Evolutionary conservation across 805 yeast species (phyloP).

Genomic region (Yarrowia yakushimensis): DNA sequence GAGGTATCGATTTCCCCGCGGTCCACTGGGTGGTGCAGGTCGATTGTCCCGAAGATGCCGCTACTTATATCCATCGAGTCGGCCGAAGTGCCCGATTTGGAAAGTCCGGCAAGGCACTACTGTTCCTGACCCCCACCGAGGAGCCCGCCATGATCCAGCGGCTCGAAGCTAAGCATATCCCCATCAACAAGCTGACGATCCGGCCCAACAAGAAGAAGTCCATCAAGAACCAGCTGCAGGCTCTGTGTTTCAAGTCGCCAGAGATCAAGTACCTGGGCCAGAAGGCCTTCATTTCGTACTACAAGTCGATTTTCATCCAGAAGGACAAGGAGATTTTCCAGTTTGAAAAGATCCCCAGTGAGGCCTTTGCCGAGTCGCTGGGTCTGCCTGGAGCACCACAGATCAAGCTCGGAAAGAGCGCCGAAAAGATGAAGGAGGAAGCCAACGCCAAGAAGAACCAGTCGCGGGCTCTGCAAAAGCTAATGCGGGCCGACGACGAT

Average conservation of each 20-base stretch:
- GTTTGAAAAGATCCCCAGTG: conserved; percentile 70
- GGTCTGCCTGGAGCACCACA: conserved; percentile 97
- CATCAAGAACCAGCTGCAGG: conserved; percentile 80
- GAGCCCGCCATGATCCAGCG: conserved; percentile 69
- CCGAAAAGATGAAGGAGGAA: conserved; percentile 41
- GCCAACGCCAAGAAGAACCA: conserved; percentile 73
- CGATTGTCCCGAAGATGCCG: conserved; percentile 86
- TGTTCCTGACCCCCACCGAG: conserved; percentile 82
- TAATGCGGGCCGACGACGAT: conserved; percentile 65
- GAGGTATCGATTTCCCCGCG: conserved; percentile 90
- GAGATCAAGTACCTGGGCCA: conserved; percentile 91
- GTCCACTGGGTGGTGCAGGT: conserved; percentile 93
- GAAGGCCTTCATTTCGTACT: conserved; percentile 90
- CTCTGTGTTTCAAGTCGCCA: conserved; percentile 86
- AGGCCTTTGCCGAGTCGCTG: conserved; percentile 77
- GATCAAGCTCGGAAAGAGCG: conserved; percentile 56
- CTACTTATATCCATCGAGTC: conserved; percentile 86
- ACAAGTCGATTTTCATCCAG: conserved; percentile 78
- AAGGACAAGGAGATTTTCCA: conserved; percentile 83
- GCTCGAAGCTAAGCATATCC: conserved; percentile 60
- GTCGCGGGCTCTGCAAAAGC: conserved; percentile 61
- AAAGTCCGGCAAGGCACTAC: conserved; percentile 71
- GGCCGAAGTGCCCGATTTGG: conserved; percentile 90
- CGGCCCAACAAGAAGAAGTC: conserved; percentile 69
- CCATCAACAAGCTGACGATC: conserved; percentile 67